Evolutionary conservation across 1,139 yeast species (phyloP).

Genomic region (Zygoascus meyerae): DNA sequence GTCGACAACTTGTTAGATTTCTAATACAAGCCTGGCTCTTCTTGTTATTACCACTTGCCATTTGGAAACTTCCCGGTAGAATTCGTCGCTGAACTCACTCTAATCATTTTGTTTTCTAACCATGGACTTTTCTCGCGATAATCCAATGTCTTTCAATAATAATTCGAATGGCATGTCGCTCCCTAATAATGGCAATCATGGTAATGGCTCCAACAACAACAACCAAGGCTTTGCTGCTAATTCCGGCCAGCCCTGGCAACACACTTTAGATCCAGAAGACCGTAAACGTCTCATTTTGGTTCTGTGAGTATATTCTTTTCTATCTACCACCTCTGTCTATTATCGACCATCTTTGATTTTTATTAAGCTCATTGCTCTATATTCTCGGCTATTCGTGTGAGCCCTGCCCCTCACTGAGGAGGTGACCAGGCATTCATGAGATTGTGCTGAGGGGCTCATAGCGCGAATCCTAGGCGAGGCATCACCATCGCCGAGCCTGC

Average conservation of each 20-base stretch:
- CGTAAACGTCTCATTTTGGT: constrained; percentile 24
- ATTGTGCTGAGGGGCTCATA: no score
- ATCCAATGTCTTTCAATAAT: constrained; percentile 4
- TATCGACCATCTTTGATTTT: no score
- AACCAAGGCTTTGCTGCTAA: not conserved
- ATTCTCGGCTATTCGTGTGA: no score
- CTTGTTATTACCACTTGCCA: not conserved
- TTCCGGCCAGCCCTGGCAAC: constrained; percentile 21
- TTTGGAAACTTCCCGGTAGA: no score
- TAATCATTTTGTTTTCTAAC: not conserved
- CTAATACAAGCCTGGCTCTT: not conserved
- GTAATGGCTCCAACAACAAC: not conserved
- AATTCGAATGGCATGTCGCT: not conserved
- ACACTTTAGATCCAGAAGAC: constrained; percentile 24
- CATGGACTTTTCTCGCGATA: constrained; percentile 14
- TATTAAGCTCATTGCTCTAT: no score
- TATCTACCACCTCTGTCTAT: not conserved
- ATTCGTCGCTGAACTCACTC: not conserved
- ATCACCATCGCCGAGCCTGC: no score
- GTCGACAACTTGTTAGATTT: no score
- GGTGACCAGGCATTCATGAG: no score
- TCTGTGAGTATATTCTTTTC: constrained; percentile 20
- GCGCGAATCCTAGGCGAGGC: no score
- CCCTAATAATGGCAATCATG: not conserved
- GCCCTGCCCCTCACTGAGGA: no score